phyloP scores from a whole-genome alignment of 371 early-diverging fungal genomes.

The Mucor plumbeus region DNA sequence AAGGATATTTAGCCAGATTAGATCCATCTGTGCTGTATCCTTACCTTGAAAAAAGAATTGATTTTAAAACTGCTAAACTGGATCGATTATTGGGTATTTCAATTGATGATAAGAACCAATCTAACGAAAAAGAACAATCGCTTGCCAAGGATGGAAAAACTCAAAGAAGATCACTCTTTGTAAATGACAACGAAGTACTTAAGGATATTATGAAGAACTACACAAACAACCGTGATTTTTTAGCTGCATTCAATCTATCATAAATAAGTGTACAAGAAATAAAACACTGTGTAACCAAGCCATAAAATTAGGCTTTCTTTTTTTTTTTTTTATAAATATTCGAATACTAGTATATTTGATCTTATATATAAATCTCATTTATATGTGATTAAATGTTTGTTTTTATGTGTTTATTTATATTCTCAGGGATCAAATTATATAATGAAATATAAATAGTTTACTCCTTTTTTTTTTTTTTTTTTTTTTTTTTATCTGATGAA shows the following conservation, averaged over 20 bases:
- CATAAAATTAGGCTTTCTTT: neutral
- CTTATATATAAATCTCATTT: too few relatives aligned
- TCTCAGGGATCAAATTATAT: neutral
- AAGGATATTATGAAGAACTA: conserved; percentile 52
- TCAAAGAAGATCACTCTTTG: conserved; percentile 53
- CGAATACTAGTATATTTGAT: too few relatives aligned
- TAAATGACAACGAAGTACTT: conserved; percentile 53
- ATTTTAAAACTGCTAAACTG: conserved; percentile 76
- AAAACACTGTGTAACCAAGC: neutral
- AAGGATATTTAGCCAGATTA: conserved; percentile 80
- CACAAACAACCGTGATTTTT: conserved; percentile 42
- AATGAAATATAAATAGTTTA: neutral
- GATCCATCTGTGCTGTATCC: conserved; percentile 80
- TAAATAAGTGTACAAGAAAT: neutral
- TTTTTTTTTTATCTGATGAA: neutral
- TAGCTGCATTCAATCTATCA: conserved; percentile 45
- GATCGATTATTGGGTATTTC: conserved; percentile 62
- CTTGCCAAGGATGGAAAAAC: conserved; percentile 17
- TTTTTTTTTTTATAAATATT: too few relatives aligned
- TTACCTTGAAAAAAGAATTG: conserved; percentile 88
- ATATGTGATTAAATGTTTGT: too few relatives aligned
- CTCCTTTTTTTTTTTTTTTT: neutral
- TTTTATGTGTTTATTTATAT: neutral
- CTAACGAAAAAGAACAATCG: conserved; percentile 23
- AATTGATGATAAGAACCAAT: conserved; percentile 26